A percentile compares a stretch with the other conserved stretches of the same genome.
These are phyloP conservation scores for Hippophae rhamnoides DNA, from an alignment of 306 rosid species.

Conservation along the genomic window DNA sequence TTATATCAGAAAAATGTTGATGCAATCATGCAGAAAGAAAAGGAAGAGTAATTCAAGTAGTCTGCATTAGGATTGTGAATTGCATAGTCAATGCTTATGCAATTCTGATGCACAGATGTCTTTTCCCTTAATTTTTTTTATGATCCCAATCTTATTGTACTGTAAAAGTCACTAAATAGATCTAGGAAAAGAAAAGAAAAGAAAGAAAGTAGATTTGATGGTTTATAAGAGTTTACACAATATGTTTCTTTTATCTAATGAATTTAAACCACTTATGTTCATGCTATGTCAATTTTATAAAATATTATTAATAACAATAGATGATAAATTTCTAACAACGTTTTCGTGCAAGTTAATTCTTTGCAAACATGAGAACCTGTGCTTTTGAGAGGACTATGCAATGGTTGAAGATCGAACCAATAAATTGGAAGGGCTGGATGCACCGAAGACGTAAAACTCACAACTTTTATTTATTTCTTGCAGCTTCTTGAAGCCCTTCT, in stretches of 20 bases:
- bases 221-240: too few species aligned
- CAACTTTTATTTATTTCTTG: conserved; percentile 10
- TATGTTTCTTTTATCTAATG: too few species aligned
- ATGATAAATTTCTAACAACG: background rate
- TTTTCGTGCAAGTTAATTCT: background rate
- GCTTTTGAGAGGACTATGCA: background rate
- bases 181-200: too few species aligned
- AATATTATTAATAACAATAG: background rate
- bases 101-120: too few species aligned
- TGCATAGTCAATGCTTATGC: too few species aligned
- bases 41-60: too few species aligned
- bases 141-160: too few species aligned
- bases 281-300: background rate
- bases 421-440: background rate
- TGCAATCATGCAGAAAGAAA: background rate
- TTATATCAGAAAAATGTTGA: background rate
- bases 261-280: too few species aligned
- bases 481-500: conserved; percentile 77
- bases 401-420: background rate
- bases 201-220: too few species aligned
- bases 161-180: too few species aligned
- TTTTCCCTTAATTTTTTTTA: too few species aligned
- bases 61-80: too few species aligned
- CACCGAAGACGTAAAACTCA: background rate
- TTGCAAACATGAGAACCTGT: background rate